phyloP scores from a whole-genome alignment of 352 stramenopile species.

The Globisporangium abappressorium region DNA sequence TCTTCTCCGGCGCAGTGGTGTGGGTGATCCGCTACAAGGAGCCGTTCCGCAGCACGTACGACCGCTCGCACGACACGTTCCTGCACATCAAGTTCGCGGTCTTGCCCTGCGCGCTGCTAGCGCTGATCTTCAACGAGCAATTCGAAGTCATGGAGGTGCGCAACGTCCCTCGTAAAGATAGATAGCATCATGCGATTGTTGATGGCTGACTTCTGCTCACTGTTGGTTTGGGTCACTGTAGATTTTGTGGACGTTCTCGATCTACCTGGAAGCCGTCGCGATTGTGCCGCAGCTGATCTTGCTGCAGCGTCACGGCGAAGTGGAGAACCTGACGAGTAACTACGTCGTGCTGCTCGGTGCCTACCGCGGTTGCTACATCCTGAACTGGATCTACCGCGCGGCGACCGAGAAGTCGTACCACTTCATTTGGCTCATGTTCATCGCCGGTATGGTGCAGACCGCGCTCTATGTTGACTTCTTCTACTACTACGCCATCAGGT shows the following conservation, averaged over 20 bases:
- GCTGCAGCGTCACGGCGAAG: constrained; percentile 97
- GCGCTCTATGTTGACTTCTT: constrained; percentile 99
- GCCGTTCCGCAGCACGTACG: constrained; percentile 97
- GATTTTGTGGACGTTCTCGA: constrained; percentile 99
- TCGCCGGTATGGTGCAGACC: constrained; percentile 98
- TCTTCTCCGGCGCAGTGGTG: constrained; percentile 95
- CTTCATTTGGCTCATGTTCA: constrained; percentile 98
- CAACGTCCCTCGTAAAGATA: neutral
- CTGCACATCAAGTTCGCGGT: constrained; percentile 98
- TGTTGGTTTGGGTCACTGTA: constrained; percentile 22
- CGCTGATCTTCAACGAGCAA: constrained; percentile 94
- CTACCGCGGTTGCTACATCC: constrained; percentile 98
- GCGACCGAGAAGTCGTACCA: constrained; percentile 95
- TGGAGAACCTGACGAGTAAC: constrained; percentile 99
- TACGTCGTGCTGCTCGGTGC: constrained; percentile 99
- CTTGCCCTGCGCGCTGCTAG: constrained; percentile 93
- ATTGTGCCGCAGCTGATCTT: constrained; percentile 99
- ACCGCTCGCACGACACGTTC: constrained; percentile 99
- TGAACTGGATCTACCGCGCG: constrained; percentile 99
- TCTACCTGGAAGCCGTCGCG: constrained; percentile 98
- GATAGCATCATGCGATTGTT: neutral
- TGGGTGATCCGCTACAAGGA: constrained; percentile 97
- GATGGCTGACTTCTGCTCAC: neutral
- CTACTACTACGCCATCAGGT: constrained; percentile 98
- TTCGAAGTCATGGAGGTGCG: constrained; percentile 85